Percentiles rank a stretch among this genome's conserved stretches.
Conservation (phyloP, 2,329 filamentous ascomycete species). For the Xylaria sp. region DNA sequence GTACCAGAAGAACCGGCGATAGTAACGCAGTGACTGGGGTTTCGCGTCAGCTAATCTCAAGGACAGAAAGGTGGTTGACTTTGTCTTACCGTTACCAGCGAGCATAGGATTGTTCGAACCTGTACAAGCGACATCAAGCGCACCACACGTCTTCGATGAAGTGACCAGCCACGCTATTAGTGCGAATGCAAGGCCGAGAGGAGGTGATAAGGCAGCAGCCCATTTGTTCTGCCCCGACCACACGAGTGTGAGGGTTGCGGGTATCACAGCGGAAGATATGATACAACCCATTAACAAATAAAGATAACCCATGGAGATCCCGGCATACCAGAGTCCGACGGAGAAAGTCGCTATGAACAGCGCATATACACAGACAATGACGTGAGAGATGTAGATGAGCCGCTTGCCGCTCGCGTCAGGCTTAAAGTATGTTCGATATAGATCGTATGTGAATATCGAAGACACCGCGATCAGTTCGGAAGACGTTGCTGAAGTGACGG, state of each 20-base stretch:
- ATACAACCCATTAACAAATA: slow-evolving; percentile 93
- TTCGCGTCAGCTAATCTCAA: slow-evolving; percentile 14
- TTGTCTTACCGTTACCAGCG: slow-evolving; percentile 67
- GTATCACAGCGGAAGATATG: slow-evolving; percentile 83
- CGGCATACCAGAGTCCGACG: slow-evolving; percentile 74
- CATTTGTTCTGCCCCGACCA: slow-evolving; percentile 82
- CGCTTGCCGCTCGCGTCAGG: slow-evolving; percentile 74
- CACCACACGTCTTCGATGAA: slow-evolving; percentile 70
- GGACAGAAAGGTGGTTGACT: background rate
- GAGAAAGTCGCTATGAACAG: slow-evolving; percentile 79
- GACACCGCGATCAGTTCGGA: slow-evolving; percentile 87
- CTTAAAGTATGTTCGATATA: slow-evolving; percentile 87
- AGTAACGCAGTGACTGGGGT: slow-evolving; percentile 72
- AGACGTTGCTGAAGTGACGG: slow-evolving; percentile 83
- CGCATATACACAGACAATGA: slow-evolving; percentile 72
- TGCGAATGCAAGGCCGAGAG: slow-evolving; percentile 71
- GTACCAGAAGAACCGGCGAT: slow-evolving; percentile 75
- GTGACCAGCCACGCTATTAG: slow-evolving; percentile 81
- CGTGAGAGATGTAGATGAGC: slow-evolving; percentile 81
- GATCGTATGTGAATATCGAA: slow-evolving; percentile 86
- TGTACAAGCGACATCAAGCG: slow-evolving; percentile 73
- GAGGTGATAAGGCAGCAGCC: slow-evolving; percentile 72
- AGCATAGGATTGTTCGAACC: slow-evolving; percentile 90
- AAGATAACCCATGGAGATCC: slow-evolving; percentile 86
- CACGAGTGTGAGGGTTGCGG: slow-evolving; percentile 78